Evolutionary conservation across 306 rosid genomes (phyloP), one percentile per base, ranked within the genome.

Genomic region (Gastrolobium bilobum): DNA sequence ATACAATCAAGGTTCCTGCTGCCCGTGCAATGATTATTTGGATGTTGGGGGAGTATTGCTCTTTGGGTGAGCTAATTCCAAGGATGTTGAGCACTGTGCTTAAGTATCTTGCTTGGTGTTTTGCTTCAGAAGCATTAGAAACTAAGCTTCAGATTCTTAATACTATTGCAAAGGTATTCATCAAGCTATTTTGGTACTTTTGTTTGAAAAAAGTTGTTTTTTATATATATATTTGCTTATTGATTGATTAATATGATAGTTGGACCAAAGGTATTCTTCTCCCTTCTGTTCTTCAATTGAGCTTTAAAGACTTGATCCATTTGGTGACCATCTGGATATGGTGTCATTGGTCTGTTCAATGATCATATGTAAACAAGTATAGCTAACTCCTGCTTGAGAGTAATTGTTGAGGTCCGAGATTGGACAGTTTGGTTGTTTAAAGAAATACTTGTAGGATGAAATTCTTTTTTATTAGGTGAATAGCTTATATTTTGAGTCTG

Each of bases 111-210:
- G 97, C 94, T 42, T 42, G 96, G 88, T 79, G 89, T 83, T 93
- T 96, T 82, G 62, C 93, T 80, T 89, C 97, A 39, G 99, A 96
- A 90, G 96, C 87, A 47, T 71, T 81, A 72, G 97, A 93, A 80
- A 81, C 98, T 58, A 96, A 93, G 90, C 93, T 93, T 84, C 99
- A 96, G 88, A 93, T 91, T 81, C 94, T 94, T 62, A 96, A 90
- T 82, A 84, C 96, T 42, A 79, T 79, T 65, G 90, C 82, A 65
- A 96, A 91, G 99, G 99, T 95, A 86, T 76, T 30, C 39, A 10
- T 76, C 35, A 46, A 62, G 20, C 47, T 50, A n/a, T 73, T 10
- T 64, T 57, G 58, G 5, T 73, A 8, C 68, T 56, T 35, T 47
- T 7, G 3, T 47, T 20, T 50, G 54, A 11, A 31, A 14, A 76